Evolutionary conservation across 495 filamentous ascomycete species (phyloP).

Genomic region (Neurospora sp.): DNA sequence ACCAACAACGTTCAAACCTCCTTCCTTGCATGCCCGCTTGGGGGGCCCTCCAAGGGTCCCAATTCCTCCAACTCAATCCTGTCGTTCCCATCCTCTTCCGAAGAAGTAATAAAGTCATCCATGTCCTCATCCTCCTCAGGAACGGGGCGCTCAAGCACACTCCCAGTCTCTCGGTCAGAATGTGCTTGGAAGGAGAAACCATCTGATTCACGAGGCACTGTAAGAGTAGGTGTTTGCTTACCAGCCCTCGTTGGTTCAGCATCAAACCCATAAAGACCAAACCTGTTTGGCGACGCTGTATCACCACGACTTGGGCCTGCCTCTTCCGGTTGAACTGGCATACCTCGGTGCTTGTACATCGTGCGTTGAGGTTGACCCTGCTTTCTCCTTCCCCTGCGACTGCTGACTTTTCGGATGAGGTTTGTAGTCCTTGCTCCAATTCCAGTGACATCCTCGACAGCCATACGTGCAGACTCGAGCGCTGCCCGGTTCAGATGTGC

Average conservation of each 20-base stretch:
- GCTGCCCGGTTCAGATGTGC: slow-evolving; percentile 32
- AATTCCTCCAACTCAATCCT: not conserved
- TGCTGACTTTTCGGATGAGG: slow-evolving; percentile 28
- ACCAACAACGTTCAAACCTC: not conserved
- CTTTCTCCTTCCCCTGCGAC: slow-evolving; percentile 14
- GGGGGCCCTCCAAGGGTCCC: not conserved
- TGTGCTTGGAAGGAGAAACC: not conserved
- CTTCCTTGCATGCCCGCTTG: not conserved
- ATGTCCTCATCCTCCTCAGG: slow-evolving; percentile 8
- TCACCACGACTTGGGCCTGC: not conserved
- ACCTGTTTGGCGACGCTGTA: not conserved
- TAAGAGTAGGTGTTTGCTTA: not conserved
- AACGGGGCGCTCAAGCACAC: not conserved
- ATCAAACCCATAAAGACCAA: not conserved
- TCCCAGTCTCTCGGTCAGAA: not conserved
- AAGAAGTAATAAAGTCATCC: slow-evolving; percentile 15
- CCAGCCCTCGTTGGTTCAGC: not conserved
- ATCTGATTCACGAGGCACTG: not conserved
- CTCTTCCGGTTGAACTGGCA: not conserved
- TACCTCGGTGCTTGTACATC: not conserved
- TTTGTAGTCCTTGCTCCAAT: slow-evolving; percentile 23
- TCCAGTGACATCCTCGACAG: slow-evolving; percentile 21
- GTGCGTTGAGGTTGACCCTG: not conserved
- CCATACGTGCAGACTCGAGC: slow-evolving; percentile 26
- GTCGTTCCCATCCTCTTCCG: not conserved